Evolutionary conservation across 768 basidiomycete genomes (phyloP).

Genomic region (Macrolepiota fuliginosa): DNA sequence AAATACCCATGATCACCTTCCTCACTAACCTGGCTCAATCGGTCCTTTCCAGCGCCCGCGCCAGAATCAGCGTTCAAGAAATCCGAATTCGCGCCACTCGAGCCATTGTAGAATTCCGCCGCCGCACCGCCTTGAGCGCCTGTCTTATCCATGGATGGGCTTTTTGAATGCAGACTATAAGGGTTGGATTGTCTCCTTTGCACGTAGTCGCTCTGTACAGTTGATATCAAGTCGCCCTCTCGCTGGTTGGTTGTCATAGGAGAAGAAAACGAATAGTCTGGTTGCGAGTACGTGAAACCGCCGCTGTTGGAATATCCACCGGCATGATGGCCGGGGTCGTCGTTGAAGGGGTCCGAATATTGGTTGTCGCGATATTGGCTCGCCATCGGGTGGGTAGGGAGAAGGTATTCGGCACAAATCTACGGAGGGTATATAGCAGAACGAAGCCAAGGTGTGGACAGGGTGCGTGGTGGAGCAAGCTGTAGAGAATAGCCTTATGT

Average conservation of each 20-base stretch:
- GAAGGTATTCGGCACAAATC: no score
- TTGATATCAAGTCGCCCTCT: background rate
- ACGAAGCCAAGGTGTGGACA: no score
- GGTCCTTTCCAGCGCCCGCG: constrained; percentile 3
- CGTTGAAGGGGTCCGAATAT: constrained; percentile 10
- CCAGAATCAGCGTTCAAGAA: background rate
- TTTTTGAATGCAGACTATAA: background rate
- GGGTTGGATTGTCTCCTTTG: background rate
- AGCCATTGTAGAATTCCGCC: constrained; percentile 1
- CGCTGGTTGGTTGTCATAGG: background rate
- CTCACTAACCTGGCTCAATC: background rate
- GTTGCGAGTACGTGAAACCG: background rate
- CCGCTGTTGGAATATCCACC: background rate
- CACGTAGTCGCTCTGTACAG: background rate
- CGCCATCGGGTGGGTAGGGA: background rate
- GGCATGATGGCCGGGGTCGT: constrained; percentile 1
- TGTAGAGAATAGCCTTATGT: constrained; percentile 4
- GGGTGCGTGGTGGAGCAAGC: no score
- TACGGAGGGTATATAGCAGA: no score
- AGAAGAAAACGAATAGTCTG: background rate
- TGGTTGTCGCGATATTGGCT: constrained; percentile 1
- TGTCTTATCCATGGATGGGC: background rate
- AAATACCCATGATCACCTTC: background rate
- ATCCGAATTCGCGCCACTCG: background rate
- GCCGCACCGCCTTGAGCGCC: background rate